Evolutionary conservation across 2,329 filamentous ascomycete species (phyloP), one percentile per base, ranked within the genome.

Genomic region (Dothidotthia symphoricarpi): DNA sequence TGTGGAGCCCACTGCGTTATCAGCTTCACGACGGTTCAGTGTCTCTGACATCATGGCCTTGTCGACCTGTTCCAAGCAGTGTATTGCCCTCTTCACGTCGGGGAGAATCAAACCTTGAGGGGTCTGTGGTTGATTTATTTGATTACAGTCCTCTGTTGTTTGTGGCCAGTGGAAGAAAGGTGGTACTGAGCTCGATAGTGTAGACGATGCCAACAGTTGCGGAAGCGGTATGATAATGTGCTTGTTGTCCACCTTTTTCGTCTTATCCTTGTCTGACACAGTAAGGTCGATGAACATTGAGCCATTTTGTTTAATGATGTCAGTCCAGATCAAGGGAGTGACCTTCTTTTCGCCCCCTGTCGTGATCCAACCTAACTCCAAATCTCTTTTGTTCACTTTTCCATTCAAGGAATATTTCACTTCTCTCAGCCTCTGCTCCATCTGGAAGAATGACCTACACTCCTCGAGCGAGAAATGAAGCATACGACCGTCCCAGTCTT

Each of bases 151-250:
- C 16, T 17, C 16, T 1, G 9, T 16, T 8, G 29, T 10, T 16
- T 46, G 41, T 24, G 50, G 53, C 61, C 61, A 64, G n/a, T 48
- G 31, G 12, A 60, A 63, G 27, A 64, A 62, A 0, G 61, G 59
- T 12, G 51, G 53, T 14, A 56, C 38, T 9, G 24, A 36, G 3
- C 16, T 37, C 2, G 22, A 8, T 16, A 27, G 10, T 3, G 30
- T n/a, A 1, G 28, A 4, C 7, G 17, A 4, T n/a, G 25, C 12
- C 14, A 16, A 15, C 9, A 24, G 3, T 16, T 31, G 11, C 12
- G 34, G 6, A 6, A 17, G 14, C 10, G 36, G 16, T 11, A 28
- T 12, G 8, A 19, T 3, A 2, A 32, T 3, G 11, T 19, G 7
- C 7, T 42, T 16, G 2, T 34, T 14, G 9, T 41, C 12, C 2